These are phyloP conservation scores for Nothophytophthora sp. DNA, from an alignment of 352 stramenopile genomes.

Conservation along the genomic window DNA sequence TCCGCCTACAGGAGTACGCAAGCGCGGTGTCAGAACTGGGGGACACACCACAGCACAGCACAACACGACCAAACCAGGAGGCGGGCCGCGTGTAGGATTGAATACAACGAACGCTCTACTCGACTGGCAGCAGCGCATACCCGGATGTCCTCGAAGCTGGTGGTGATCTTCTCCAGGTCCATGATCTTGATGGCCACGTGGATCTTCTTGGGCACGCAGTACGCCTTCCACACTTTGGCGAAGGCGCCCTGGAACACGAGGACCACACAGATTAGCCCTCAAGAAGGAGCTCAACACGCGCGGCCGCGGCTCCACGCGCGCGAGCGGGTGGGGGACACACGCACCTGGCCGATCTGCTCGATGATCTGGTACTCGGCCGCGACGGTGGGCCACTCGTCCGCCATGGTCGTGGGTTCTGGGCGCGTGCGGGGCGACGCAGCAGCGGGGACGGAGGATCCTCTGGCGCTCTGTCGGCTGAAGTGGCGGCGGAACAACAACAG, in stretches of 20 bases:
- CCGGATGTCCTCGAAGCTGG: constrained; percentile 92
- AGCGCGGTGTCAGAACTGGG: not conserved
- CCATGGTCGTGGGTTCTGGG: too few species aligned
- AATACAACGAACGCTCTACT: not conserved
- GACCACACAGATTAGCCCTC: too few species aligned
- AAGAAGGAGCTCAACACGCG: too few species aligned
- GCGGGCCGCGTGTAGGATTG: too few species aligned
- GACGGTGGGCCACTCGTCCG: constrained; percentile 85
- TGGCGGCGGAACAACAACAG: too few species aligned
- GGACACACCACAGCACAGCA: not conserved
- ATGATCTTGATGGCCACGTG: constrained; percentile 99
- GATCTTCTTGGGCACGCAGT: constrained; percentile 86
- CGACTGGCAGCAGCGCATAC: constrained; percentile 38
- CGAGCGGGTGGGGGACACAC: not conserved
- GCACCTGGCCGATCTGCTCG: constrained; percentile 87
- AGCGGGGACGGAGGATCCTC: too few species aligned
- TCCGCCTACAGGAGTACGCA: constrained; percentile 64
- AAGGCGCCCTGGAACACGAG: constrained; percentile 99
- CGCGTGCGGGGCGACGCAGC: too few species aligned
- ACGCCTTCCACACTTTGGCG: constrained; percentile 97
- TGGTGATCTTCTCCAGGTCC: constrained; percentile 99
- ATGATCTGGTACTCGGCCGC: constrained; percentile 89
- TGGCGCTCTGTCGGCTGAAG: too few species aligned
- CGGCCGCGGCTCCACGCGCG: too few species aligned
- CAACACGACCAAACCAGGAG: too few species aligned